Evolutionary conservation across 768 basidiomycete genomes (phyloP).

Genomic region (Mycena rebaudengoi): DNA sequence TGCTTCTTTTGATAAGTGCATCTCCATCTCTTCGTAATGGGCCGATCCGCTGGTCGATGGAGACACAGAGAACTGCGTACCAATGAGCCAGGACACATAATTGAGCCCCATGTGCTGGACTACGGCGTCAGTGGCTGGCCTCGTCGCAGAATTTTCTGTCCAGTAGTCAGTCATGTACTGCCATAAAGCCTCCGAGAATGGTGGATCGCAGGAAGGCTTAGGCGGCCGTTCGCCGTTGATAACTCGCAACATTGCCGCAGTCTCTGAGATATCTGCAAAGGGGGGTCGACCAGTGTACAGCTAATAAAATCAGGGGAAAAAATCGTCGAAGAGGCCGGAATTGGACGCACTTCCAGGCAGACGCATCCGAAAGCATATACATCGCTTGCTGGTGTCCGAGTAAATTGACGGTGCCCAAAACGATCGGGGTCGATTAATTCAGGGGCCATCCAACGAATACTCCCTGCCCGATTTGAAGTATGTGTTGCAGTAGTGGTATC

Average conservation of each 20-base stretch:
- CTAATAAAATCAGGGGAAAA: neutral
- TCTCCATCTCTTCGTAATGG: no score
- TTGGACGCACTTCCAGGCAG: no score
- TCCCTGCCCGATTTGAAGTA: slow-evolving; percentile 37
- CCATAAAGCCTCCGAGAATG: neutral
- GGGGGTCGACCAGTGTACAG: slow-evolving; percentile 9
- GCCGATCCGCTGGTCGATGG: no score
- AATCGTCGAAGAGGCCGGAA: no score
- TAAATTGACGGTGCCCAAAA: slow-evolving; percentile 32
- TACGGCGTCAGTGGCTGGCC: neutral
- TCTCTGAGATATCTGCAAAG: no score
- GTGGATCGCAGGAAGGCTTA: neutral
- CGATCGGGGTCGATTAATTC: slow-evolving; percentile 40
- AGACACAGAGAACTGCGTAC: neutral
- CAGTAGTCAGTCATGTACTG: neutral
- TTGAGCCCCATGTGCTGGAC: neutral
- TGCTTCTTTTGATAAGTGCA: no score
- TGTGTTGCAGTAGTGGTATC: no score
- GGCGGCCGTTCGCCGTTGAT: neutral
- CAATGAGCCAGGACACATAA: neutral
- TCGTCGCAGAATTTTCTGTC: neutral
- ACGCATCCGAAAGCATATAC: slow-evolving; percentile 43
- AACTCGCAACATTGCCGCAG: neutral
- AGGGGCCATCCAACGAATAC: slow-evolving; percentile 45
- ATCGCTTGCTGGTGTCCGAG: slow-evolving; percentile 37